Evolutionary conservation across 2,329 filamentous ascomycete species (phyloP), one percentile per base, ranked within the genome.

Genomic region (Aspergillus fumigatiaffinis): DNA sequence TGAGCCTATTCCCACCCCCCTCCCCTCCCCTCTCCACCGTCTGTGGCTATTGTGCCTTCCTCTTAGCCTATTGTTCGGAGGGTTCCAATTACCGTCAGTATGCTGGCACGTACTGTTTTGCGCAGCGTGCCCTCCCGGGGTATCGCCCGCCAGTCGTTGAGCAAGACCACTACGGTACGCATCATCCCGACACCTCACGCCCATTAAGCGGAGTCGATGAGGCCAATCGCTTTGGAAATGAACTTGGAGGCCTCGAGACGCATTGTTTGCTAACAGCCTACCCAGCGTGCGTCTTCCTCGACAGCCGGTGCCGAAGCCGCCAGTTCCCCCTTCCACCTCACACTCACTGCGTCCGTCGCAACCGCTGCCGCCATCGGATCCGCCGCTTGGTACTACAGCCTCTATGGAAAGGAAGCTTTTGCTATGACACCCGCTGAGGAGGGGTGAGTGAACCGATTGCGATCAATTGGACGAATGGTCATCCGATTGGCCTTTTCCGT

Each of bases 341-440:
- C 93, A 79, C 83, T 92, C 71, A 89, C 92, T 75, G 91, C 91
- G 73, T 85, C 87, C 71, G 90, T 90, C 74, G 92, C 94, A 69
- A 96, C 92, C 69, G 86, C 89, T 70, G 84, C 92, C 73, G 91
- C 93, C 70, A 82, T 91, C 78, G 92, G 92, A 71, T 93, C 93
- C 67, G 87, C 93, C 72, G 92, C 91, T 69, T 97, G 92, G 92
- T 97, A 97, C 82, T 96, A 93, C 79, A 91, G 96, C 80, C 87
- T 96, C 69, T 97, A 96, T 79, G 94, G 92, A 72, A 86, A 90
- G 70, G 87, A 89, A 70, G 89, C 90, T 62, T 86, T 91, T 78
- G 94, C 94, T 69, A 89, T 89, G 87, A 92, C 93, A 69, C 92
- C 91, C 64, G 89, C 89, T 73, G 94, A 99, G 83, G 94, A 99